phyloP scores from a whole-genome alignment of 2,329 filamentous ascomycete genomes.

The Pseudogymnoascus sp. region DNA sequence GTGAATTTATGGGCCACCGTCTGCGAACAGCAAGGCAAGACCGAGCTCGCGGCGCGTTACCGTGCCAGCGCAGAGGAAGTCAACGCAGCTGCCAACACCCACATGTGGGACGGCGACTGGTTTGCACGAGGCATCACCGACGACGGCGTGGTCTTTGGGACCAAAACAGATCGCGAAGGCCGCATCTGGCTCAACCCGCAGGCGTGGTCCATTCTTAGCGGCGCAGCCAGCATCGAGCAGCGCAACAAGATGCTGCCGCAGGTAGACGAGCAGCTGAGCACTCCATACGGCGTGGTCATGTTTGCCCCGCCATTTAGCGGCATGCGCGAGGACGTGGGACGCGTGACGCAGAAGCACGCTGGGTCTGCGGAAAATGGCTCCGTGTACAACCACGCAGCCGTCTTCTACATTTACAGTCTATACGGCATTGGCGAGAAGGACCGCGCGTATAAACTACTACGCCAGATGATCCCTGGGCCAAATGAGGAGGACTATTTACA shows the following conservation, averaged over 20 bases:
- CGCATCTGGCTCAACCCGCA: constrained; percentile 52
- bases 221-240: constrained; percentile 38
- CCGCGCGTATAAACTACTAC: constrained; percentile 41
- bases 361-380: constrained; percentile 50
- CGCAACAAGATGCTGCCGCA: constrained; percentile 38
- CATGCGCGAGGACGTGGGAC: constrained; percentile 51
- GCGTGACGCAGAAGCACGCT: constrained; percentile 49
- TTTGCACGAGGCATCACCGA: constrained; percentile 50
- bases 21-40: constrained; percentile 37
- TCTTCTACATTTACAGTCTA: constrained; percentile 46
- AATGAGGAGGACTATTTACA: constrained; percentile 41
- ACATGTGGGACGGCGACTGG: constrained; percentile 50
- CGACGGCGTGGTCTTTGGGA: constrained; percentile 43
- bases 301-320: constrained; percentile 44
- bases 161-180: constrained; percentile 41
- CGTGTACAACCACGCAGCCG: constrained; percentile 49
- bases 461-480: constrained; percentile 47
- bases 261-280: constrained; percentile 42
- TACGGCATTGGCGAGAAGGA: constrained; percentile 43
- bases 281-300: constrained; percentile 47
- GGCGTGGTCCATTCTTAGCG: constrained; percentile 46
- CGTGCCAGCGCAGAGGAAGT: constrained; percentile 36
- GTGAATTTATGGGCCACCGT: constrained; percentile 45
- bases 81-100: constrained; percentile 41
- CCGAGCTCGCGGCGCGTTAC: constrained; percentile 36